These are phyloP conservation scores for Fragilaria crotonensis DNA, from an alignment of 108 stramenopile genomes.

Conservation along the genomic window DNA sequence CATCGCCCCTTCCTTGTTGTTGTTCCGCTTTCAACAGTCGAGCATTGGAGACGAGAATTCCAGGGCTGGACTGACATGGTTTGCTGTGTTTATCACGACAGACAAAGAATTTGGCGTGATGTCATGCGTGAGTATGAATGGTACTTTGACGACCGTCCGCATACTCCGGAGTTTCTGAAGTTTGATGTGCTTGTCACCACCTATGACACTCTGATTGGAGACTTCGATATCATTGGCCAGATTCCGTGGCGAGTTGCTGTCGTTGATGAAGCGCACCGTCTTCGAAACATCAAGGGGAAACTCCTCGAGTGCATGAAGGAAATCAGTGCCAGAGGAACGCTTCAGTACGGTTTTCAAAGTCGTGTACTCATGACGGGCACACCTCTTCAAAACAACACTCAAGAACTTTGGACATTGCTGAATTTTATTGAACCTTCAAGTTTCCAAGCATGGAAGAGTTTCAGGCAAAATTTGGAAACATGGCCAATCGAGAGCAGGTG, in stretches of 20 bases:
- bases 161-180: slow-evolving; percentile 92
- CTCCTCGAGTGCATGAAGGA: slow-evolving; percentile 92
- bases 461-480: slow-evolving; percentile 83
- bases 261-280: slow-evolving; percentile 97
- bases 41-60: slow-evolving; percentile 98
- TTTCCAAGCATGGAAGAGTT: slow-evolving; percentile 92
- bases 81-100: slow-evolving; percentile 94
- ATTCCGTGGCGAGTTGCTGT: slow-evolving; percentile 86
- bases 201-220: slow-evolving; percentile 88
- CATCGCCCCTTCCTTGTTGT: slow-evolving; percentile 93
- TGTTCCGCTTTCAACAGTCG: slow-evolving; percentile 94
- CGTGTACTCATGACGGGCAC: slow-evolving; percentile 97
- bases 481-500: slow-evolving; percentile 88
- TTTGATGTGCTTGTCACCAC: slow-evolving; percentile 93
- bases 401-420: slow-evolving; percentile 95
- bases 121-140: slow-evolving; percentile 96
- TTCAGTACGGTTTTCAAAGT: slow-evolving; percentile 90
- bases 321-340: slow-evolving; percentile 74
- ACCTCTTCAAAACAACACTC: slow-evolving; percentile 96
- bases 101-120: slow-evolving; percentile 91
- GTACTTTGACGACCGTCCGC: slow-evolving; percentile 95
- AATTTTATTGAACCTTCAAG: slow-evolving; percentile 93
- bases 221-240: slow-evolving; percentile 84
- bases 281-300: slow-evolving; percentile 90
- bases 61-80: slow-evolving; percentile 96